Evolutionary conservation across 1,139 yeast species (phyloP), one percentile per base, ranked within the genome.

Genomic region (Candida dubliniensis): DNA sequence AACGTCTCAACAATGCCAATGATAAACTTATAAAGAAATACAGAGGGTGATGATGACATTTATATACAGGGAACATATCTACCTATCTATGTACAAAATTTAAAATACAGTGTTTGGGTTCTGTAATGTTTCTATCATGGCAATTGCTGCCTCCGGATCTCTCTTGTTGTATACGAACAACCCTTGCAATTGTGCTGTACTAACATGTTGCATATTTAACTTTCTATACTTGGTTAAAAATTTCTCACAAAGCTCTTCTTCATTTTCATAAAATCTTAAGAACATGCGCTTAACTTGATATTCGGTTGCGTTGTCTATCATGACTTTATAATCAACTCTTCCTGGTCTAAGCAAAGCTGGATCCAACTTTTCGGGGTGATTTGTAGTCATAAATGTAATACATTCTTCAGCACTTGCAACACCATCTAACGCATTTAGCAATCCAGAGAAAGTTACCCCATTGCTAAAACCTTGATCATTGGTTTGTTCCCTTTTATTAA

Each of bases 341-440:
- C 99, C 99, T 0, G 99, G 99, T 53, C 99, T 77, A 51, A 87
- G 69, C 45, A 87, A 67, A 0, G 95, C 95, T 3, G 89, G 90
- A 58, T 93, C 99, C 36, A 93, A 72, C 50, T 81, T 81, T 54
- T 93, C 98, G 0, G 97, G 97, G 59, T 93, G 99, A 64, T 93
- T 93, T 18, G 99, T 91, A 12, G 99, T 93, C 99, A 93, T 93
- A 64, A 93, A 93, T 0, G 97, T 93, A 34, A 93, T 77, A 41
- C 96, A 86, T 59, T 93, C 99, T 59, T 93, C 99, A 1, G 98
- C 96, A 37, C 96, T 87, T 1, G 98, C 96, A n/a, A 93, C 99
- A 41, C 99, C 99, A 62, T 93, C 99, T 40, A 93, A 73, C 0
- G 99, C 96, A 61, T 93, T 93, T 49, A 93, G 71, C 42, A 93